A percentile compares a stretch with the other conserved stretches of the same genome.
phyloP scores from a whole-genome alignment of 352 stramenopile species.

The Pythium volutum region DNA sequence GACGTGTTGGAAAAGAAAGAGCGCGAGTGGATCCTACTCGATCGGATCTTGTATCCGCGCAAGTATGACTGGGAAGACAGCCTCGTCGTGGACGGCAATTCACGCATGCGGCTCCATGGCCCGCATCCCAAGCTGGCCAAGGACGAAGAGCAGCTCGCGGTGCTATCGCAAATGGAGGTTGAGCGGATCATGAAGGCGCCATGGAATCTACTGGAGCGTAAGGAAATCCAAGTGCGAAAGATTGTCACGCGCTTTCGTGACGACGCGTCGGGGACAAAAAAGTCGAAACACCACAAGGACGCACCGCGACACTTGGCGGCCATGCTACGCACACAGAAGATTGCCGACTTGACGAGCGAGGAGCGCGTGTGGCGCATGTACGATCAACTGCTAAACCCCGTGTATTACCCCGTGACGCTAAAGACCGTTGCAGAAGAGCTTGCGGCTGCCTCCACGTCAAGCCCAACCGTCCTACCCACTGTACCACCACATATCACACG shows the following conservation, averaged over 20 bases:
- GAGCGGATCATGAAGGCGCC: slow-evolving; percentile 68
- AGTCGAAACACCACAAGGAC: slow-evolving; percentile 5
- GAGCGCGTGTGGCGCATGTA: slow-evolving; percentile 70
- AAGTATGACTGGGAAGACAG: slow-evolving; percentile 70
- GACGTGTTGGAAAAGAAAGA: slow-evolving; percentile 68
- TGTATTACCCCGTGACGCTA: slow-evolving; percentile 59
- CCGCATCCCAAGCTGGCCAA: slow-evolving; percentile 49
- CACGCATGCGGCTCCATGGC: slow-evolving; percentile 41
- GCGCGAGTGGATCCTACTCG: slow-evolving; percentile 71
- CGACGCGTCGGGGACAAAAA: slow-evolving; percentile 28
- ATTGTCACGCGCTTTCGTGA: slow-evolving; percentile 67
- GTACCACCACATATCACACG: slow-evolving; percentile 44
- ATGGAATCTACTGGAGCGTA: slow-evolving; percentile 70
- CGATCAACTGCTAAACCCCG: slow-evolving; percentile 69
- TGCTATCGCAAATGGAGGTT: slow-evolving; percentile 58
- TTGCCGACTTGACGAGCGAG: slow-evolving; percentile 49
- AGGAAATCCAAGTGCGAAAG: slow-evolving; percentile 75
- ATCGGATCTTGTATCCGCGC: slow-evolving; percentile 61
- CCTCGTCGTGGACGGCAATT: slow-evolving; percentile 23
- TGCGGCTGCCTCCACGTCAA: not conserved
- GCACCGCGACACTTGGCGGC: slow-evolving; percentile 34
- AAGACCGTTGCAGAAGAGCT: slow-evolving; percentile 34
- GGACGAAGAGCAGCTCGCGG: slow-evolving; percentile 59
- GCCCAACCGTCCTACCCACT: slow-evolving; percentile 5
- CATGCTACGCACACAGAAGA: slow-evolving; percentile 49